A percentile compares a stretch with the other conserved stretches of the same genome.
phyloP scores from a whole-genome alignment of 2,329 filamentous ascomycete species.

The Fusarium floridanum region DNA sequence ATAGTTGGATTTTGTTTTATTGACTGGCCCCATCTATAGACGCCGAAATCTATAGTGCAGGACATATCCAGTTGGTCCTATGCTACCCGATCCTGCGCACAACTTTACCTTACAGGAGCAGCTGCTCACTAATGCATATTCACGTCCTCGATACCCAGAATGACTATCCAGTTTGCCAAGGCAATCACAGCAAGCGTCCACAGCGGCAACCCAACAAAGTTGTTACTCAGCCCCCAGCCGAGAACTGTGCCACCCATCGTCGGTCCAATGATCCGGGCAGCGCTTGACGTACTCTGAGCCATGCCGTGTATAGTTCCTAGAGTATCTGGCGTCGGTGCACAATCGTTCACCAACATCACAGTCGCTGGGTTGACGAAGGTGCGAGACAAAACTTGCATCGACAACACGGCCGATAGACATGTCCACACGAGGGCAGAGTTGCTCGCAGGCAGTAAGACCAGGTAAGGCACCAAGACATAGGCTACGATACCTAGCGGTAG shows the following conservation, averaged over 20 bases:
- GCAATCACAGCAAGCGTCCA: background rate
- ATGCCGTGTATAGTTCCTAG: slow-evolving; percentile 45
- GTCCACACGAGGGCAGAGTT: background rate
- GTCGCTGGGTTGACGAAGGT: slow-evolving; percentile 44
- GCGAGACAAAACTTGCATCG: slow-evolving; percentile 38
- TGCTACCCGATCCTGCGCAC: background rate
- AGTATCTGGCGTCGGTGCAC: slow-evolving; percentile 34
- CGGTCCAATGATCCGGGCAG: slow-evolving; percentile 42
- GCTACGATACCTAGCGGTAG: background rate
- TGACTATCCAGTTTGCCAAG: background rate
- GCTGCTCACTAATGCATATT: background rate
- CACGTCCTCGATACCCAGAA: background rate
- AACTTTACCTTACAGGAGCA: background rate
- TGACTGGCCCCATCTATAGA: background rate
- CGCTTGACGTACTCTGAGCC: slow-evolving; percentile 42
- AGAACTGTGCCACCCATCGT: slow-evolving; percentile 37
- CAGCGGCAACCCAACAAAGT: background rate
- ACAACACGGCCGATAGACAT: slow-evolving; percentile 25
- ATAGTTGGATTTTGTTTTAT: background rate
- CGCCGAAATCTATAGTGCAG: background rate
- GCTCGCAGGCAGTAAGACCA: background rate
- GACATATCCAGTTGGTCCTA: background rate
- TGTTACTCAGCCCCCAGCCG: slow-evolving; percentile 38
- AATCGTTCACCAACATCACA: slow-evolving; percentile 45
- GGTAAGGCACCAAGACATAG: background rate